Evolutionary conservation across 805 yeast species (phyloP), one percentile per base, ranked within the genome.

Genomic region (Barnettozyma siamensis): DNA sequence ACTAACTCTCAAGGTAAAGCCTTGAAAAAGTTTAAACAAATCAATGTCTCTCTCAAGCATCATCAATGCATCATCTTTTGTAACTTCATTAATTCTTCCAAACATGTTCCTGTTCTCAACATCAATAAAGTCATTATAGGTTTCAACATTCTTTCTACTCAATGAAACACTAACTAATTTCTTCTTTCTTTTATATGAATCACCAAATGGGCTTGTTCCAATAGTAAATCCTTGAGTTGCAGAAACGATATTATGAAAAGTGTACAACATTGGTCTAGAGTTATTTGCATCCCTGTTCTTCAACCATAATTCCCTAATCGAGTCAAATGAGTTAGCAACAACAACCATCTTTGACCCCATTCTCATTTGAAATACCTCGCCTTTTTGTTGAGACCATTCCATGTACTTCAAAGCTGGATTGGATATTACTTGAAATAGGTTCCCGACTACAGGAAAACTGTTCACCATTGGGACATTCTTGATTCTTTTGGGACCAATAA

Each of bases 181-280:
- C 51, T 76, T 70, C 54, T 72, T 69, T 37, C 57, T 60, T 37
- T 64, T 59, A 48, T 64, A 80, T 2, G 75, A 62, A 0, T 56
- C 60, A 2, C 81, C 74, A 43, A 65, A 70, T 1, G 86, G 86
- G 0, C 84, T 79, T 1, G 84, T 76, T 0, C 87, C 87, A 15
- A 80, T 66, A 0, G 87, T 80, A 48, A 70, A 75, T 0, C 82
- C 78, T 41, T 72, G 77, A 0, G 75, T 67, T 19, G 66, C 59
- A 0, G 83, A 70, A 33, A 83, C 65, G 3, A 83, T 67, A 16
- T 68, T 63, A 60, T 85, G 93, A 60, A 85, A 84, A 1, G 88
- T 81, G 57, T 75, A 75, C 40, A 73, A 65, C 17, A 69, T 59
- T 0, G 93, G 93, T 32, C 94, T 64, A 2, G 91, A 83, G 50